Base-by-base conservation (phyloP, 352 stramenopile species). In the Plasmopara halstedii region DNA sequence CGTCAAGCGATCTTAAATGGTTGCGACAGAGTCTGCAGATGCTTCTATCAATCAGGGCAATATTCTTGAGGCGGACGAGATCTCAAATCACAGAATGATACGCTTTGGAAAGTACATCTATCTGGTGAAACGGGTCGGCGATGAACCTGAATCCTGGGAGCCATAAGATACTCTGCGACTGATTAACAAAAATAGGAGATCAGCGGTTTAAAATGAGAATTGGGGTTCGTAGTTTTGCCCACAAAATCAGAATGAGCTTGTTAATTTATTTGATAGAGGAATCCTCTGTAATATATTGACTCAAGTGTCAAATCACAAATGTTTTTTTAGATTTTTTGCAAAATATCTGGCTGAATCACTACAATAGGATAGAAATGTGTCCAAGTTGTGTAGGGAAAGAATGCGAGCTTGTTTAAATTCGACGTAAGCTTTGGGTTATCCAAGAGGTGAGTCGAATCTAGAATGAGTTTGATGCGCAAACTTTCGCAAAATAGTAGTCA, bases 391-490 rank as follows among this genome's bases (percentile, higher is more conserved):
- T 47, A 47, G 15, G 47, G 22, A 48, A 47, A 23, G 3, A 54
- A 21, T 21, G 22, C 38, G 47, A 54, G 31, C 37, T 54, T 43
- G 38, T 2, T 26, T 29, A 42, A 22, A n/a, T 54, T n/a, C 32
- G 31, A 2, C 26, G 37, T 4, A 39, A 39, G 17, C 34, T 39
- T 10, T 23, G 17, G 34, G 8, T 39, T 15, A 46, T 53, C 46
- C 46, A 46, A 22, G 36, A 46, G 21, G 36, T 56, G 23, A 40
- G 40, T 42, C 13, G 22, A 19, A 40, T 56, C 20, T 49, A 56
- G n/a, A 49, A 39, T 39, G 48, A 56, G 48, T 26, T 56, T 29
- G 38, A 44, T 48, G 31, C 47, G 17, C 39, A 15, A 49, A 54
- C 22, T 54, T 46, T 11, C 37, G 46, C 6, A 47, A 48, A 44